Percentiles rank a stretch among this genome's conserved stretches.
phyloP scores from a whole-genome alignment of 148 eudicot genomes.

The Tetragonia tetragonoides region DNA sequence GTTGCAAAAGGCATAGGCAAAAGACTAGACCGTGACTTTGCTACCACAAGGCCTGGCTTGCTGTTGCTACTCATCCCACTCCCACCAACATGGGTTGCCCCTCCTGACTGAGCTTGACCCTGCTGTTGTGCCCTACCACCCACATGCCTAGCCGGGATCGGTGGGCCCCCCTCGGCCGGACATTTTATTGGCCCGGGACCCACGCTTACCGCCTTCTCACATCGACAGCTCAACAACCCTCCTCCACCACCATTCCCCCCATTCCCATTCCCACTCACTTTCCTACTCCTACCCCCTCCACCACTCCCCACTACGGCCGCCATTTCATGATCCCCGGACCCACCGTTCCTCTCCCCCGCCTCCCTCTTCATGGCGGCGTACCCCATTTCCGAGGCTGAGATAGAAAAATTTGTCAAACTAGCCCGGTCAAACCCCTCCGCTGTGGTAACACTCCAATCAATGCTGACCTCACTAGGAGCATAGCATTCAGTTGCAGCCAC shows the following conservation, averaged over 20 bases:
- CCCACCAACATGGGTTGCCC: conserved; percentile 26
- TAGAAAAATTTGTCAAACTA: conserved; percentile 62
- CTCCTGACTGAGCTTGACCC: not conserved
- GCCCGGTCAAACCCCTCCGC: conserved; percentile 79
- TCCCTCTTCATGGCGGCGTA: conserved; percentile 30
- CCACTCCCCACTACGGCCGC: conserved; percentile 22
- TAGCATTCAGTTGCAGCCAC: conserved; percentile 67
- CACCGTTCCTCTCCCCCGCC: not conserved
- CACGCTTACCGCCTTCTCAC: conserved; percentile 75
- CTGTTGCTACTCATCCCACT: conserved; percentile 12
- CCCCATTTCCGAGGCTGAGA: conserved; percentile 48
- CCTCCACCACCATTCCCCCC: conserved; percentile 26
- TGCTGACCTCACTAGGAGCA: conserved; percentile 81
- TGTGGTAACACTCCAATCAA: conserved; percentile 89
- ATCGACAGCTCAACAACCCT: conserved; percentile 62
- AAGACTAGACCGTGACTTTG: conserved; percentile 32
- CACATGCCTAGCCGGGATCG: conserved; percentile 38
- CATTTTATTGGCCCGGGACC: conserved; percentile 55
- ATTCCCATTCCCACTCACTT: conserved; percentile 21
- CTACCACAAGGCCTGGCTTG: conserved; percentile 12
- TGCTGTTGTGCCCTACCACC: conserved; percentile 39
- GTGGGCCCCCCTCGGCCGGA: conserved; percentile 28
- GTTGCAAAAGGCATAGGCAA: conserved; percentile 51
- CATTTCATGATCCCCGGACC: not conserved
- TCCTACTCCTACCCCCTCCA: conserved; percentile 26